Evolutionary conservation across 2,329 filamentous ascomycete genomes (phyloP), one percentile per base, ranked within the genome.

Genomic region (Aspergillus oerlinghausenensis): DNA sequence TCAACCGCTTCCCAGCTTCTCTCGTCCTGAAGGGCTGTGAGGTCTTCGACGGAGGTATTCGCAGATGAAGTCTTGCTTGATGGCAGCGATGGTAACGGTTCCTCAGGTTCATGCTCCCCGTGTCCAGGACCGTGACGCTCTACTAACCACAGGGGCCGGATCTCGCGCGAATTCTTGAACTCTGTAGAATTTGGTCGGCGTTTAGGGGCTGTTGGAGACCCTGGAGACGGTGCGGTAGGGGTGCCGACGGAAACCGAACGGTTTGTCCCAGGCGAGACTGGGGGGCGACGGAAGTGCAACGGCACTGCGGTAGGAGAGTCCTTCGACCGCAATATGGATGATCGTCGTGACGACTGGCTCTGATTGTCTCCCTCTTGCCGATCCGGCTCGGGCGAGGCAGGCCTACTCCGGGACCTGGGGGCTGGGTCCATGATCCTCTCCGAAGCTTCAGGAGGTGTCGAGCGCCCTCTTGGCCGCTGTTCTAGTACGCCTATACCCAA

Each of bases 61-160:
- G 75, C 68, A 4, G 79, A 82, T 4, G 77, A 78, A n/a, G 70
- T 73, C 62, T 76, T 74, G 66, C 80, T 82, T 5, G 78, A 78
- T 42, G 80, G 80, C 10, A 83, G 70, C n/a, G 78, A 78, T 35
- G 80, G 80, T 49, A 78, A 70, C 4, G 73, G 65, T 51, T 78
- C 77, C 26, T 77, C 73, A 14, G 61, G 59, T 42, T 76, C 70
- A 17, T 66, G 69, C 60, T 70, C 75, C 19, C 70, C 67, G 64
- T 81, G 80, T 19, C 61, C 67, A 9, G 69, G 60, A 21, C 76
- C 74, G 62, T 80, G 83, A 29, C 80, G 85, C 71, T 95, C 89
- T 6, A 96, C 84, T 23, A 96, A 85, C 73, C 89, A 93, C 8
- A 97, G 77, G 0, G 92, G 92, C 63, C 89, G 87, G 66, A 92